These are phyloP conservation scores for Penicillium waksmanii DNA, from an alignment of 495 filamentous ascomycete species.

Conservation along the genomic window DNA sequence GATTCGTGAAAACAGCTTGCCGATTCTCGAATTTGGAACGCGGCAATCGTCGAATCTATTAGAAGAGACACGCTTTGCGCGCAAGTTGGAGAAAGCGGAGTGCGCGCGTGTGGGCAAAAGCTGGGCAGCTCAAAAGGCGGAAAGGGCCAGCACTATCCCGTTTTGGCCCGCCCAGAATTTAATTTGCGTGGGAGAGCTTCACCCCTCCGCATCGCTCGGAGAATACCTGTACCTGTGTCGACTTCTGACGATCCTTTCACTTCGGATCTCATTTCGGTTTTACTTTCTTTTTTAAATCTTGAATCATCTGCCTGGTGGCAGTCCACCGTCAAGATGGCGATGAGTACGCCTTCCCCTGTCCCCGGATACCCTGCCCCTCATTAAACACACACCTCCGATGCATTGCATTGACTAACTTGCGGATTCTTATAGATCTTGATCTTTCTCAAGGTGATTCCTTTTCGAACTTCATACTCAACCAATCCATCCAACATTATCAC, in stretches of 20 bases:
- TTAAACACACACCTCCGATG: conserved; percentile 16
- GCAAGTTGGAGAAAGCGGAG: conserved; percentile 11
- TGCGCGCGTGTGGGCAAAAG: conserved; percentile 16
- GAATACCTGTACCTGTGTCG: conserved; percentile 16
- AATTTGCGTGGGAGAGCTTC: conserved; percentile 33
- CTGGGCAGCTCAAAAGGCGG: conserved; percentile 27
- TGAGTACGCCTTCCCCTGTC: conserved; percentile 54
- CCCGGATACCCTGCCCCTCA: conserved; percentile 47
- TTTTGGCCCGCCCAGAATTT: conserved; percentile 41
- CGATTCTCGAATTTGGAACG: conserved; percentile 20
- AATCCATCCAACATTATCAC: conserved; percentile 13
- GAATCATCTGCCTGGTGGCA: conserved; percentile 37
- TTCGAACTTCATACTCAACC: background rate
- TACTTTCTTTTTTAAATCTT: conserved; percentile 14
- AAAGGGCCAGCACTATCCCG: conserved; percentile 37
- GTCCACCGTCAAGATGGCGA: conserved; percentile 60
- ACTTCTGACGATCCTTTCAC: conserved; percentile 15
- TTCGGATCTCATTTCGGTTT: conserved; percentile 18
- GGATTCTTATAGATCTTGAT: conserved; percentile 61
- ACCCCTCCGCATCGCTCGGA: conserved; percentile 27
- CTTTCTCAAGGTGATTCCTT: conserved; percentile 66
- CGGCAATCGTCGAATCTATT: background rate
- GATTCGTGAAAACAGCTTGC: conserved; percentile 42
- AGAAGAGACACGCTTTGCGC: too few species aligned
- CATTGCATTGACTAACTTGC: conserved; percentile 31